Conservation (phyloP, 176 grass and related monocot species). For the Phoenix roebelenii region DNA sequence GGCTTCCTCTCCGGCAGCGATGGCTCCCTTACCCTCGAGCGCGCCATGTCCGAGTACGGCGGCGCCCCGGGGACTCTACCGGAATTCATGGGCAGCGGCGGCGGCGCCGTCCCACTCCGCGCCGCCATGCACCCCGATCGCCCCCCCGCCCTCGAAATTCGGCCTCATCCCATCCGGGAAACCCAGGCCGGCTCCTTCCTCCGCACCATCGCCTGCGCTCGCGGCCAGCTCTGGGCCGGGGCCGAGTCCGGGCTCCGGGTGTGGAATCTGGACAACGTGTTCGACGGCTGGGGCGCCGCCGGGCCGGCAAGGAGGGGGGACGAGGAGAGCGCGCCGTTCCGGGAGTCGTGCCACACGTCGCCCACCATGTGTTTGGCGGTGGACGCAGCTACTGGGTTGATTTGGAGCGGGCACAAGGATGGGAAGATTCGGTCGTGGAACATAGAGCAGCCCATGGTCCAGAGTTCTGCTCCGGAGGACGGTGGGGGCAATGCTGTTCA, state of each 20-base stretch:
- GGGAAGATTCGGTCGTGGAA: slow-evolving; percentile 57
- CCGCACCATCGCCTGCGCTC: slow-evolving; percentile 28
- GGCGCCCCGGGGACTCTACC: slow-evolving; percentile 30
- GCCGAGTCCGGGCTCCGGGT: slow-evolving; percentile 49
- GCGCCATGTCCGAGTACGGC: slow-evolving; percentile 72
- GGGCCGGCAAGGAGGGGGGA: slow-evolving; percentile 41
- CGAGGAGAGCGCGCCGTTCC: slow-evolving; percentile 43
- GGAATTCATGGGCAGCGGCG: slow-evolving; percentile 37
- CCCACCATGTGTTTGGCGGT: slow-evolving; percentile 34
- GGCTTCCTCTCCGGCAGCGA: slow-evolving; percentile 25
- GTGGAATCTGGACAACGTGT: slow-evolving; percentile 48
- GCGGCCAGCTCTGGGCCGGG: slow-evolving; percentile 39
- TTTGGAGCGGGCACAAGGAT: slow-evolving; percentile 72
- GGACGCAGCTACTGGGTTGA: slow-evolving; percentile 36
- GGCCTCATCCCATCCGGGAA: slow-evolving; percentile 52
- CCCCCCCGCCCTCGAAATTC: slow-evolving; percentile 59
- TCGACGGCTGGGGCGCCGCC: slow-evolving; percentile 1
- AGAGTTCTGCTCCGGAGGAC: slow-evolving; percentile 4
- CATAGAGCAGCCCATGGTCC: not conserved
- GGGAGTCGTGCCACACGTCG: slow-evolving; percentile 41
- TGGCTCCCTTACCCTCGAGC: slow-evolving; percentile 58
- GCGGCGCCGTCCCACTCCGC: slow-evolving; percentile 6
- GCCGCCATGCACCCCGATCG: slow-evolving; percentile 21
- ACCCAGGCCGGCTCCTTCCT: slow-evolving; percentile 41
- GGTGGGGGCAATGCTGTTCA: not conserved